phyloP scores from a whole-genome alignment of 1,139 yeast genomes.

The Geotrichum klebahnii region DNA sequence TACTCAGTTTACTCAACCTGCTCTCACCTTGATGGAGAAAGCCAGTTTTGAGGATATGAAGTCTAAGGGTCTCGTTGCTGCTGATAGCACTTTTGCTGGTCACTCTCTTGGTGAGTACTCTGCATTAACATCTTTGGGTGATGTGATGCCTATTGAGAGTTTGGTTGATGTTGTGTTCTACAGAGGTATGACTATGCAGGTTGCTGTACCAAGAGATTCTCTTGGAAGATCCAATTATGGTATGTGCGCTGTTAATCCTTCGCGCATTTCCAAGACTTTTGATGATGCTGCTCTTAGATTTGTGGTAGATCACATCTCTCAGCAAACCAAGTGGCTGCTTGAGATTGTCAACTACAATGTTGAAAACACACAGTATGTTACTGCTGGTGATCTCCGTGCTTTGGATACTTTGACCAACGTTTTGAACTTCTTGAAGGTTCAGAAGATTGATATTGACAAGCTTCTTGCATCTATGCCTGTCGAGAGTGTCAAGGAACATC shows the following conservation, averaged over 20 bases:
- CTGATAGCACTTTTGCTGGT: slow-evolving; percentile 94
- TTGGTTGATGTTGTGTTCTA: slow-evolving; percentile 97
- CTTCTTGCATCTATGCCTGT: slow-evolving; percentile 75
- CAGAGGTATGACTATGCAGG: slow-evolving; percentile 99
- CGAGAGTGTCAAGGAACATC: slow-evolving; percentile 83
- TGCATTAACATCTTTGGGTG: slow-evolving; percentile 93
- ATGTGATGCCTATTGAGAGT: slow-evolving; percentile 97
- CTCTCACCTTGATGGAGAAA: slow-evolving; percentile 97
- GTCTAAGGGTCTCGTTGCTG: slow-evolving; percentile 91
- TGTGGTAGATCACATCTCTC: slow-evolving; percentile 84
- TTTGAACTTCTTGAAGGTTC: slow-evolving; percentile 83
- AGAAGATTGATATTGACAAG: slow-evolving; percentile 89
- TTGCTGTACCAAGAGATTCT: slow-evolving; percentile 96
- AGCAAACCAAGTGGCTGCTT: slow-evolving; percentile 84
- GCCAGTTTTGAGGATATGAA: slow-evolving; percentile 97
- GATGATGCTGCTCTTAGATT: slow-evolving; percentile 89
- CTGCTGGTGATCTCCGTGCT: slow-evolving; percentile 97
- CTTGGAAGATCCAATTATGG: slow-evolving; percentile 96
- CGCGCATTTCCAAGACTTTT: slow-evolving; percentile 84
- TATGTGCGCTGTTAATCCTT: slow-evolving; percentile 98
- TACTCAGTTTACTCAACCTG: slow-evolving; percentile 98
- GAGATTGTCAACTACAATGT: slow-evolving; percentile 98
- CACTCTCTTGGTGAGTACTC: slow-evolving; percentile 99
- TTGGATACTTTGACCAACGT: slow-evolving; percentile 91
- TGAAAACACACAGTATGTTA: slow-evolving; percentile 95